Evolutionary conservation across 192 early-diverging fungal species (phyloP).

Genomic region (Thoreauomyces humboldtii): DNA sequence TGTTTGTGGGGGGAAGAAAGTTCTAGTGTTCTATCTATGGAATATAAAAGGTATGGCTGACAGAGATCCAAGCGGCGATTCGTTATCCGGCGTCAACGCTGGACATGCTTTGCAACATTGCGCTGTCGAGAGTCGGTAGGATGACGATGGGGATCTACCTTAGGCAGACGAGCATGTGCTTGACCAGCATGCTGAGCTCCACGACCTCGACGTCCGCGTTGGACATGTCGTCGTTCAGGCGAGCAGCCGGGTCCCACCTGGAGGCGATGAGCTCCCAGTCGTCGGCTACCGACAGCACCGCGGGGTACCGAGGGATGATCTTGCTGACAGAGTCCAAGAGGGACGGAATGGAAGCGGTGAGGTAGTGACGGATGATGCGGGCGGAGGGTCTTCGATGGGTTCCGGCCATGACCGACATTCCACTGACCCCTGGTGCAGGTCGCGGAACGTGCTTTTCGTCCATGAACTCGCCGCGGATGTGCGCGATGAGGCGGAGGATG

Average conservation of each 20-base stretch:
- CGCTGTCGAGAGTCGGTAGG: too few species aligned
- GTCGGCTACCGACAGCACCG: background rate
- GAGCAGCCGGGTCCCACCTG: background rate
- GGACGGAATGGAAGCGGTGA: background rate
- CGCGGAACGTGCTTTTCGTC: too few species aligned
- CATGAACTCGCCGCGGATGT: conserved; percentile 4
- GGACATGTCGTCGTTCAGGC: background rate
- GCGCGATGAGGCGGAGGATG: conserved; percentile 2
- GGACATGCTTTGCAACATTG: too few species aligned
- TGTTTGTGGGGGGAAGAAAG: too few species aligned
- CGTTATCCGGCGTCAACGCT: too few species aligned
- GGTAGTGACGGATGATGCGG: background rate
- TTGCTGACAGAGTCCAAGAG: background rate
- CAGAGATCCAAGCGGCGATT: too few species aligned
- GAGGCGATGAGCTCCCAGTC: background rate
- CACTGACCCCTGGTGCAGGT: background rate
- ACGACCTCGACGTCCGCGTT: background rate
- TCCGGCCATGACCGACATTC: background rate
- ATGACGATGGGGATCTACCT: too few species aligned
- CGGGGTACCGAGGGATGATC: background rate
- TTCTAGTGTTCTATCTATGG: too few species aligned
- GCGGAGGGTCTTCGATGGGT: background rate
- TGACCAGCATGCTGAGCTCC: background rate
- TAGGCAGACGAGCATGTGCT: background rate
- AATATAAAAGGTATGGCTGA: too few species aligned